phyloP scores from a whole-genome alignment of 176 grass and related monocot genomes.

The Luzula sylvatica region DNA sequence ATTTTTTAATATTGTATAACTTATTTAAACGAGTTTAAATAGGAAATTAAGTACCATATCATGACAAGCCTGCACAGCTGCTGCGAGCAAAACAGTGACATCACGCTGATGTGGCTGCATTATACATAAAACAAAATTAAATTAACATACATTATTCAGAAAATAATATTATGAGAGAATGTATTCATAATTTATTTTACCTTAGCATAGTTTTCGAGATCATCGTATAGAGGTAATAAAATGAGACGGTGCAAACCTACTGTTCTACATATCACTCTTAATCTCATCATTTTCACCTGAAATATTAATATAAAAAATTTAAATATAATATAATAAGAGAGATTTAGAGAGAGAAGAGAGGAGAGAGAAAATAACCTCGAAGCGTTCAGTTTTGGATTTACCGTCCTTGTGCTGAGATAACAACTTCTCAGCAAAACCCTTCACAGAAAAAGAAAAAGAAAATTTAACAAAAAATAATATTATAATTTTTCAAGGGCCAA shows the following conservation, averaged over 20 bases:
- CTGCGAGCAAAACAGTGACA: slow-evolving; percentile 89
- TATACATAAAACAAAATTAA: slow-evolving; percentile 4
- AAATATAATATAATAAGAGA: background rate
- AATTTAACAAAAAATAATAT: slow-evolving; percentile 1
- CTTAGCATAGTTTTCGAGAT: slow-evolving; percentile 89
- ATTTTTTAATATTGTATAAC: no score
- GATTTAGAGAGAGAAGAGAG: no score
- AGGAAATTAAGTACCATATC: slow-evolving; percentile 48
- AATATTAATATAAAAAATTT: slow-evolving; percentile 19
- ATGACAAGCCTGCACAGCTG: slow-evolving; percentile 94
- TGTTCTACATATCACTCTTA: slow-evolving; percentile 83
- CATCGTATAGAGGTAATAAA: slow-evolving; percentile 77
- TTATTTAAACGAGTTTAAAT: background rate
- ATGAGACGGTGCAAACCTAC: slow-evolving; percentile 80
- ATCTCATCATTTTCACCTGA: slow-evolving; percentile 90
- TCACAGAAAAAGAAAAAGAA: slow-evolving; percentile 1
- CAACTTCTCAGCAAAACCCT: slow-evolving; percentile 92
- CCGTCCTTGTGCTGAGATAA: slow-evolving; percentile 59
- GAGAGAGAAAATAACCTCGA: slow-evolving; percentile 47
- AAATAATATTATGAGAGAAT: background rate
- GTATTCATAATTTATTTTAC: slow-evolving; percentile 30
- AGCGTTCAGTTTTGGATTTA: slow-evolving; percentile 77
- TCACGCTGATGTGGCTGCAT: slow-evolving; percentile 88
- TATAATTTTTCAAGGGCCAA: background rate
- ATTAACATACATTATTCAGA: background rate